A percentile compares a stretch with the other conserved stretches of the same genome.
Conservation (phyloP, 345 rosid genomes). For the Laguncularia racemosa region DNA sequence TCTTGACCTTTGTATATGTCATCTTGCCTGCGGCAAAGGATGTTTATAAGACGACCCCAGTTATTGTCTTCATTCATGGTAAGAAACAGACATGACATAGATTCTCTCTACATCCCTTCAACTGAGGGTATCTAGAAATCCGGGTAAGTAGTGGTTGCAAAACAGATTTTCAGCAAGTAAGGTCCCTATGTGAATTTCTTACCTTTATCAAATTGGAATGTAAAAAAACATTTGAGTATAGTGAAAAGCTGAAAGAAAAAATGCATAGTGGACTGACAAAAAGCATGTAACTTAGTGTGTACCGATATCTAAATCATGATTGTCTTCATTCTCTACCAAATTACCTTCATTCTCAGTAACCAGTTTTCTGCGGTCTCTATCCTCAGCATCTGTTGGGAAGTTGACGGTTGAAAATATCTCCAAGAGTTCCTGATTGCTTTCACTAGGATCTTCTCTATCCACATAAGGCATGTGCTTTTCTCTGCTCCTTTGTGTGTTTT, state of each 20-base stretch:
- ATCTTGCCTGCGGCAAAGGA: slow-evolving; percentile 41
- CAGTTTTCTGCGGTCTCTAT: not conserved
- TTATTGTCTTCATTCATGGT: not conserved
- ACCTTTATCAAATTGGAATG: slow-evolving; percentile 22
- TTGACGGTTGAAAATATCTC: slow-evolving; percentile 48
- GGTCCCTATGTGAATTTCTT: not conserved
- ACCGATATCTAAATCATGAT: slow-evolving; percentile 61
- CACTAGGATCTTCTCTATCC: slow-evolving; percentile 60
- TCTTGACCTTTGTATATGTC: slow-evolving; percentile 63
- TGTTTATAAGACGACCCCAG: not conserved
- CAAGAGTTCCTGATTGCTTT: slow-evolving; percentile 56
- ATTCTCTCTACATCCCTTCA: not conserved
- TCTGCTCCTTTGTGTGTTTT: slow-evolving; percentile 45
- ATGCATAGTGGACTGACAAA: not conserved
- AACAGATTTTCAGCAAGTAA: not conserved
- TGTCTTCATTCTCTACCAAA: slow-evolving; percentile 12
- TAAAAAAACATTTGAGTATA: no score
- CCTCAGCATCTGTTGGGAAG: slow-evolving; percentile 32
- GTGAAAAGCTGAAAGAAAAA: not conserved
- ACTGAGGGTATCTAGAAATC: not conserved
- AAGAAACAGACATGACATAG: not conserved
- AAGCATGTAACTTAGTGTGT: slow-evolving; percentile 5
- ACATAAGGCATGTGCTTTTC: slow-evolving; percentile 37
- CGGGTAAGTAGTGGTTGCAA: not conserved
- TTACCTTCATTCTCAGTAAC: slow-evolving; percentile 3